Evolutionary conservation across 2,329 filamentous ascomycete species (phyloP).

Genomic region (Trichoderma guizhouense): DNA sequence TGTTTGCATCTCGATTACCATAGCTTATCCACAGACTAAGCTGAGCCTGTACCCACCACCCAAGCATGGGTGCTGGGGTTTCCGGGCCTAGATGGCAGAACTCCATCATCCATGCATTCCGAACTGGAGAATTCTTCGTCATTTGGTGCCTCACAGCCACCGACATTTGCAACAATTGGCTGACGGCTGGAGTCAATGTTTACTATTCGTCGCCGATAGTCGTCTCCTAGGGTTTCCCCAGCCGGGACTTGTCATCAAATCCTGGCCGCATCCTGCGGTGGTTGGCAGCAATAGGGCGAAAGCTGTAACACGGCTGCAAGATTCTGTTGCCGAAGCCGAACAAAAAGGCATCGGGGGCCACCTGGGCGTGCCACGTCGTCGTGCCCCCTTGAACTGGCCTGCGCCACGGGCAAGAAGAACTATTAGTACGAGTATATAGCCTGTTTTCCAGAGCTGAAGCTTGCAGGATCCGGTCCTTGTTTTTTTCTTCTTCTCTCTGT

Average conservation of each 20-base stretch:
- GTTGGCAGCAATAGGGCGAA: not conserved
- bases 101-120: not conserved
- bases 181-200: not conserved
- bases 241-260: not conserved
- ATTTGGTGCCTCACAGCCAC: not conserved
- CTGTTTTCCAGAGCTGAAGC: not conserved
- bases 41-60: not conserved
- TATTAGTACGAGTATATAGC: not conserved
- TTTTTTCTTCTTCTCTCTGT: not conserved
- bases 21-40: not conserved
- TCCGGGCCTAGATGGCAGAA: not conserved
- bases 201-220: not conserved
- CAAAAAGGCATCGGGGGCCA: not conserved
- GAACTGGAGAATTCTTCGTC: not conserved
- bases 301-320: not conserved
- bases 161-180: not conserved
- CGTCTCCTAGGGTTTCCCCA: not conserved
- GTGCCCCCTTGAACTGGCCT: not conserved
- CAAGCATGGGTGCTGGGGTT: not conserved
- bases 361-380: constrained; percentile 9
- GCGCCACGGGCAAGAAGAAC: not conserved
- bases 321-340: not conserved
- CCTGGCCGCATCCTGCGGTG: not conserved
- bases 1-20: not conserved
- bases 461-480: not conserved